These are phyloP conservation scores for Ascochyta fabae DNA, from an alignment of 2,329 filamentous ascomycete genomes.

Conservation along the genomic window DNA sequence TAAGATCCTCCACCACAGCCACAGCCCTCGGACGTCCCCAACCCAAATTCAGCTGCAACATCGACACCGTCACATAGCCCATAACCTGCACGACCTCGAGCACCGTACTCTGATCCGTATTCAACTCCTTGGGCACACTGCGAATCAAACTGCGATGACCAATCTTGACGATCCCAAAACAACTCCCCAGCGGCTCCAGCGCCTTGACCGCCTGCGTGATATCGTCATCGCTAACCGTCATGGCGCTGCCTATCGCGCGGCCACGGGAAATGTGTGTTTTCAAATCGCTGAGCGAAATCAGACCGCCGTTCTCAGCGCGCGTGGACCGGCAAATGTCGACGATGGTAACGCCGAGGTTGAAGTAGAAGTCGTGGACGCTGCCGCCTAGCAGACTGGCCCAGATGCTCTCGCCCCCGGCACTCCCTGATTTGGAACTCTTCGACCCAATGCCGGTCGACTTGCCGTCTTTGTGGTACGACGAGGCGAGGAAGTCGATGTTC, in stretches of 20 bases:
- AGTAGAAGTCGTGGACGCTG: conserved; percentile 97
- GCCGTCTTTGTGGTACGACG: conserved; percentile 51
- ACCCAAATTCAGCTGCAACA: conserved; percentile 83
- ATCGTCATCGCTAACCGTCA: conserved; percentile 89
- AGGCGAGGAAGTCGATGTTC: conserved; percentile 88
- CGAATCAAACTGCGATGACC: conserved; percentile 87
- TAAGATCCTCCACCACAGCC: conserved; percentile 87
- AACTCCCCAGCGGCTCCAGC: conserved; percentile 83
- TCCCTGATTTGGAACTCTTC: neutral
- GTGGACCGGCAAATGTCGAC: conserved; percentile 92
- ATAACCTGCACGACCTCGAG: conserved; percentile 89
- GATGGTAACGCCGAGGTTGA: conserved; percentile 92
- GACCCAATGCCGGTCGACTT: conserved; percentile 55
- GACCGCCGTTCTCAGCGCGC: conserved; percentile 86
- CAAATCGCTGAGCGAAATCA: conserved; percentile 85
- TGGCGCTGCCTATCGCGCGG: conserved; percentile 69
- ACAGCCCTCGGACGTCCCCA: conserved; percentile 87
- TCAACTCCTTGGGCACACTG: conserved; percentile 92
- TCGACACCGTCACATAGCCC: conserved; percentile 87
- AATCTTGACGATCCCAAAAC: conserved; percentile 83
- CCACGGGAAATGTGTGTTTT: conserved; percentile 75
- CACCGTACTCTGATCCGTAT: conserved; percentile 90
- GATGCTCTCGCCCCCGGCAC: conserved; percentile 67
- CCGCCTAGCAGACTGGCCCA: conserved; percentile 93
- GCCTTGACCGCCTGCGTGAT: conserved; percentile 87